Evolutionary conservation across 768 basidiomycete genomes (phyloP).

Genomic region (Mycena indigotica): DNA sequence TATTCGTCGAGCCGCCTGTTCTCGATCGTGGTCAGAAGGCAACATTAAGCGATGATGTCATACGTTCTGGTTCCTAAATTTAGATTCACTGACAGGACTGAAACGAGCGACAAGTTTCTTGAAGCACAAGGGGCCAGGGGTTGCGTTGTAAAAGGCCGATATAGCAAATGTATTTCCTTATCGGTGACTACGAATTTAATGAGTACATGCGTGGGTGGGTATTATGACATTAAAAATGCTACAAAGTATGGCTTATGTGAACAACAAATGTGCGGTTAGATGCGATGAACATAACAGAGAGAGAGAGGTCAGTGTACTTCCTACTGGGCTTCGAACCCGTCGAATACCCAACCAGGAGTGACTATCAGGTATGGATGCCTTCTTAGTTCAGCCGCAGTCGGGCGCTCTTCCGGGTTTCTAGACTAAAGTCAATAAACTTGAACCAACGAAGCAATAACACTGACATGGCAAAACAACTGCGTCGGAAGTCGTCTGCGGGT

Average conservation of each 20-base stretch:
- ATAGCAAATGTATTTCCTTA: no score
- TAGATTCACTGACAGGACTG: no score
- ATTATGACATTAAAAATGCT: conserved; percentile 43
- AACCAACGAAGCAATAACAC: conserved; percentile 29
- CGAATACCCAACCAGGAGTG: conserved; percentile 75
- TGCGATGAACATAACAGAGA: conserved; percentile 10
- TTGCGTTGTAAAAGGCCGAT: no score
- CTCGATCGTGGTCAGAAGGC: conserved; percentile 8
- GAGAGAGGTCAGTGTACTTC: conserved; percentile 27
- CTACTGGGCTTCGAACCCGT: conserved; percentile 51
- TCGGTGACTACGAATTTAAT: neutral
- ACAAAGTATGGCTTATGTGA: conserved; percentile 45
- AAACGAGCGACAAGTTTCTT: no score
- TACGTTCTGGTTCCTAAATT: conserved; percentile 12
- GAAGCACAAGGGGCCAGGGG: no score
- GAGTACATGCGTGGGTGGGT: conserved; percentile 19
- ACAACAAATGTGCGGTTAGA: conserved; percentile 26
- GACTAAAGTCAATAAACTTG: conserved; percentile 14
- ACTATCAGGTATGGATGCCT: conserved; percentile 78
- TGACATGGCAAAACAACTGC: conserved; percentile 87
- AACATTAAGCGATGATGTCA: conserved; percentile 32
- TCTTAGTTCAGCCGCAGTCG: conserved; percentile 76
- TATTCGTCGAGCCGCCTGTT: conserved; percentile 39
- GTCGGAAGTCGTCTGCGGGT: conserved; percentile 83
- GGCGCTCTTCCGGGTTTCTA: conserved; percentile 84